phyloP scores from a whole-genome alignment of 2,329 filamentous ascomycete species.

The Nectriaceae sp. region DNA sequence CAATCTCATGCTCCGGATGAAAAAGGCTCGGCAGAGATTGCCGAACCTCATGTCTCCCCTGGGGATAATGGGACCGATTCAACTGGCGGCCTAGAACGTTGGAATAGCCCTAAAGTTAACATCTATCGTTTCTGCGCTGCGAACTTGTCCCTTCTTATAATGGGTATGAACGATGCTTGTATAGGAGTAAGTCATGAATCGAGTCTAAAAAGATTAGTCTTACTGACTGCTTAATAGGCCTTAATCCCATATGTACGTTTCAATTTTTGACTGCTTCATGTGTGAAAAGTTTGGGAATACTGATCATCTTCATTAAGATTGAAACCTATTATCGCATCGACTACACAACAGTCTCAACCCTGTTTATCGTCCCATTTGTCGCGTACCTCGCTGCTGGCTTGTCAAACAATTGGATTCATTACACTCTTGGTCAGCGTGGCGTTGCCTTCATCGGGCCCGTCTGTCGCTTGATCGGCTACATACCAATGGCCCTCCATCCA shows the following conservation, averaged over 20 bases:
- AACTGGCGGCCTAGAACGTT: slow-evolving; percentile 38
- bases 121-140: slow-evolving; percentile 59
- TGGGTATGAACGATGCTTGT: slow-evolving; percentile 70
- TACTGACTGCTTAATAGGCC: slow-evolving; percentile 36
- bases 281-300: too few relatives aligned
- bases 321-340: slow-evolving; percentile 58
- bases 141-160: slow-evolving; percentile 63
- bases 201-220: background rate
- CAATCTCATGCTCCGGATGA: background rate
- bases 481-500: slow-evolving; percentile 66
- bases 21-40: background rate
- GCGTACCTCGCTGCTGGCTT: slow-evolving; percentile 67
- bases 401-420: slow-evolving; percentile 65
- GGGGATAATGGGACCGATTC: background rate
- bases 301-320: slow-evolving; percentile 19
- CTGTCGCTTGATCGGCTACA: slow-evolving; percentile 65
- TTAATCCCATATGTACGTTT: slow-evolving; percentile 48
- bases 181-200: slow-evolving; percentile 53
- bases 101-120: slow-evolving; percentile 65
- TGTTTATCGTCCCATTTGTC: slow-evolving; percentile 67
- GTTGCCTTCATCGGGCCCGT: slow-evolving; percentile 66
- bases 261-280: too few relatives aligned
- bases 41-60: background rate
- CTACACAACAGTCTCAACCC: slow-evolving; percentile 64
- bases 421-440: slow-evolving; percentile 68